Conservation (phyloP, 371 early-diverging fungal species). For the Mucor lusitanicus region DNA sequence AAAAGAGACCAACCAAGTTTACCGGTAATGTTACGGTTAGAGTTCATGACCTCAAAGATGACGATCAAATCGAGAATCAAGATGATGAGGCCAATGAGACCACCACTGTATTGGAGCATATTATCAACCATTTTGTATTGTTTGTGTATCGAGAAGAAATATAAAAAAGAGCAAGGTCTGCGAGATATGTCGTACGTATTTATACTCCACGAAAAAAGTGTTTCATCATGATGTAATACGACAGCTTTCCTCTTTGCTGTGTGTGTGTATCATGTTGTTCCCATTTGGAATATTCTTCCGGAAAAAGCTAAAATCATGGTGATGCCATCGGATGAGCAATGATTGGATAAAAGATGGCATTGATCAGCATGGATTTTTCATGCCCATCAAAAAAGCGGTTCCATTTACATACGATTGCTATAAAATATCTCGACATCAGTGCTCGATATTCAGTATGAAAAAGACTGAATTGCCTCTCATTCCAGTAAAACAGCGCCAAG, state of each 20-base stretch:
- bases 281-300: background rate
- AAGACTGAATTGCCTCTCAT: no score
- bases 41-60: conserved; percentile 65
- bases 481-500: no score
- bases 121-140: conserved; percentile 29
- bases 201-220: background rate
- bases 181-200: background rate
- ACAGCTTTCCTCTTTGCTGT: background rate
- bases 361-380: no score
- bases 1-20: conserved; percentile 63
- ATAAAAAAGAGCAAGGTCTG: background rate
- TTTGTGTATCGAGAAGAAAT: background rate
- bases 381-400: no score
- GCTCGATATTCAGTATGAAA: no score
- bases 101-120: conserved; percentile 49
- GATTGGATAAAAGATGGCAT: no score
- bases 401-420: no score
- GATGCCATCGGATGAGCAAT: background rate
- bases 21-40: conserved; percentile 48
- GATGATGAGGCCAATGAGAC: conserved; percentile 52
- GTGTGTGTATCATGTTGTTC: background rate
- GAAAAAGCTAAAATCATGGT: background rate
- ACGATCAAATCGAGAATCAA: conserved; percentile 62
- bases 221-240: conserved; percentile 1
- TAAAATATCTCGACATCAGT: no score